Percentiles rank a stretch among this genome's conserved stretches.
phyloP scores from a whole-genome alignment of 768 basidiomycete species.

The Tulasnella sp. region DNA sequence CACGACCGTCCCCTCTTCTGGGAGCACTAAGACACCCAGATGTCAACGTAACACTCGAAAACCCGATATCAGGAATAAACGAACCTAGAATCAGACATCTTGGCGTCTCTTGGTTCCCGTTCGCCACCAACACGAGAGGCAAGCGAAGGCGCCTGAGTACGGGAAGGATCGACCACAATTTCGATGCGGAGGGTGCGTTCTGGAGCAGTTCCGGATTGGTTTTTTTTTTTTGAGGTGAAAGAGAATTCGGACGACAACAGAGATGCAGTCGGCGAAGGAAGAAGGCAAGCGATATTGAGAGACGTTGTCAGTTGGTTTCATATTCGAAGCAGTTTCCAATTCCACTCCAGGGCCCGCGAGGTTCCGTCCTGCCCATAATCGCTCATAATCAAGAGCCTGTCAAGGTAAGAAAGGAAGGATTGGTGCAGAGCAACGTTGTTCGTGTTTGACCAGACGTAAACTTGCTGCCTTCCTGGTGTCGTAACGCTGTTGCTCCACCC shows the following conservation, averaged over 20 bases:
- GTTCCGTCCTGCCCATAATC: not conserved
- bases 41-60: not conserved
- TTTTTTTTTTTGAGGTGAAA: not conserved
- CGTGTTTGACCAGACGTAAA: not conserved
- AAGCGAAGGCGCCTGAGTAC: conserved; percentile 51
- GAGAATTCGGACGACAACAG: not conserved
- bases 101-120: not conserved
- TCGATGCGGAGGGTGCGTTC: conserved; percentile 99
- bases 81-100: not conserved
- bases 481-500: not conserved
- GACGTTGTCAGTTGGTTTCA: not conserved
- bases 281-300: not conserved
- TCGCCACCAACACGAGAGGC: conserved; percentile 61
- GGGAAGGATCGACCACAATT: conserved; percentile 81
- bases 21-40: not conserved
- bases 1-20: conserved; percentile 19
- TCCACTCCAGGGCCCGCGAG: not conserved
- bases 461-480: not conserved
- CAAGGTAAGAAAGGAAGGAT: not conserved
- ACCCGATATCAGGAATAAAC: not conserved
- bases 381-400: not conserved
- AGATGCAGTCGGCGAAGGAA: not conserved
- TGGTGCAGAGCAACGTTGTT: not conserved
- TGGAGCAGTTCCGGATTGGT: conserved; percentile 25
- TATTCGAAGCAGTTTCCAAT: not conserved